These are phyloP conservation scores for Ceratobasidium sp. DNA, from an alignment of 1,284 basidiomycete species.

Conservation along the genomic window DNA sequence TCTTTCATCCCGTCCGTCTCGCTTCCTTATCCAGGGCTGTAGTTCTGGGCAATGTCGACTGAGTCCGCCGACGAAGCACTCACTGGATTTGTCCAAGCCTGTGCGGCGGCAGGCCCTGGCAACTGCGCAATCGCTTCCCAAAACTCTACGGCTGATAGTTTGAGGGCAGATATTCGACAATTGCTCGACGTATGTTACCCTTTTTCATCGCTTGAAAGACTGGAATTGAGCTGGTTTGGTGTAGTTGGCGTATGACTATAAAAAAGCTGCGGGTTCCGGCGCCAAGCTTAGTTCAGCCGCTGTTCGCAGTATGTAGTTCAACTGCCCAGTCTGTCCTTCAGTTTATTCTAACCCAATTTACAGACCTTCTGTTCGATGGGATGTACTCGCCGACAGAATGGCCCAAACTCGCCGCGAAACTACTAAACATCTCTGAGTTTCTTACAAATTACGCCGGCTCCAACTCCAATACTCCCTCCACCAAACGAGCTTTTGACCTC, in stretches of 20 bases:
- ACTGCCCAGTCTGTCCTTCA: neutral
- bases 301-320: conserved; percentile 30
- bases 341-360: neutral
- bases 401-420: conserved; percentile 28
- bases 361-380: conserved; percentile 20
- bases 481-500: neutral
- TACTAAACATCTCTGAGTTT: conserved; percentile 6
- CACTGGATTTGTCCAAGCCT: conserved; percentile 24
- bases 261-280: neutral
- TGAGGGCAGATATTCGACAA: neutral
- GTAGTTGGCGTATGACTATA: conserved; percentile 32
- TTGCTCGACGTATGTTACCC: conserved; percentile 14
- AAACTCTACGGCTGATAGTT: neutral
- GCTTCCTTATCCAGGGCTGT: neutral
- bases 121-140: conserved; percentile 37
- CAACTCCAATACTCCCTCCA: neutral
- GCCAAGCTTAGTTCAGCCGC: conserved; percentile 14
- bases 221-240: neutral
- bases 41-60: conserved; percentile 5
- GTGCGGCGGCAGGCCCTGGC: conserved; percentile 42
- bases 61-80: conserved; percentile 38
- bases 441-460: neutral
- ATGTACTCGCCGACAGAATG: conserved; percentile 44
- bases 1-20: neutral
- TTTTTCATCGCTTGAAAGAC: neutral